These are phyloP conservation scores for Lodderomyces metapsilosis DNA, from an alignment of 1,139 yeast genomes.

Conservation along the genomic window DNA sequence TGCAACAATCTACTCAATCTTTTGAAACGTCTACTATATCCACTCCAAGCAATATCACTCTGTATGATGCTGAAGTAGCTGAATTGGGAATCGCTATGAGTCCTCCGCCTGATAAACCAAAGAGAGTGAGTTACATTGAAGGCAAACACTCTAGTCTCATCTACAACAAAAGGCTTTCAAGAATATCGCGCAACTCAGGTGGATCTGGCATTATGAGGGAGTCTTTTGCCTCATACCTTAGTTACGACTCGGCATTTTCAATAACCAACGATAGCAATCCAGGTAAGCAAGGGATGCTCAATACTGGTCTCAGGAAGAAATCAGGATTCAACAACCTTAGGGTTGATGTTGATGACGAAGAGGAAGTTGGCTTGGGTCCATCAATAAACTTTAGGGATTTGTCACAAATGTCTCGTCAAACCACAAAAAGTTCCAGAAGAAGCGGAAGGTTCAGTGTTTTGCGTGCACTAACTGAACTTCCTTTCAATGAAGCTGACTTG, in stretches of 20 bases:
- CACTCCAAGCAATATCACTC: conserved; percentile 42
- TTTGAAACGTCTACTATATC: conserved; percentile 30
- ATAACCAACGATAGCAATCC: conserved; percentile 25
- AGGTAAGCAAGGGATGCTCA: background rate
- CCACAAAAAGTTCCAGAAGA: conserved; percentile 13
- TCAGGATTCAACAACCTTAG: conserved; percentile 38
- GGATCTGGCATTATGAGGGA: conserved; percentile 32
- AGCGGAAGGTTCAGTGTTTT: conserved; percentile 41
- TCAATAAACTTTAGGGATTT: conserved; percentile 23
- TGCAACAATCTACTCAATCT: conserved; percentile 20
- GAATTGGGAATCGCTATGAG: conserved; percentile 48
- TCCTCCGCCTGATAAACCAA: conserved; percentile 27
- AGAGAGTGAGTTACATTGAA: conserved; percentile 29
- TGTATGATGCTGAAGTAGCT: conserved; percentile 42
- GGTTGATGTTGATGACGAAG: background rate
- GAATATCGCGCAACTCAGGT: conserved; percentile 16
- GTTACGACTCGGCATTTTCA: conserved; percentile 57
- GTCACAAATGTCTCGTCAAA: conserved; percentile 7
- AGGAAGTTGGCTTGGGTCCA: conserved; percentile 14
- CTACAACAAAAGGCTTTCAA: conserved; percentile 22
- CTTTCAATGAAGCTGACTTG: conserved; percentile 27
- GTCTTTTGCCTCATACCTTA: conserved; percentile 50
- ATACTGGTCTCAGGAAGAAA: conserved; percentile 33
- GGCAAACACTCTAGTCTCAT: conserved; percentile 12
- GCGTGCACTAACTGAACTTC: conserved; percentile 43